Evolutionary conservation across 345 rosid species (phyloP).

Genomic region (Brassica rapa): DNA sequence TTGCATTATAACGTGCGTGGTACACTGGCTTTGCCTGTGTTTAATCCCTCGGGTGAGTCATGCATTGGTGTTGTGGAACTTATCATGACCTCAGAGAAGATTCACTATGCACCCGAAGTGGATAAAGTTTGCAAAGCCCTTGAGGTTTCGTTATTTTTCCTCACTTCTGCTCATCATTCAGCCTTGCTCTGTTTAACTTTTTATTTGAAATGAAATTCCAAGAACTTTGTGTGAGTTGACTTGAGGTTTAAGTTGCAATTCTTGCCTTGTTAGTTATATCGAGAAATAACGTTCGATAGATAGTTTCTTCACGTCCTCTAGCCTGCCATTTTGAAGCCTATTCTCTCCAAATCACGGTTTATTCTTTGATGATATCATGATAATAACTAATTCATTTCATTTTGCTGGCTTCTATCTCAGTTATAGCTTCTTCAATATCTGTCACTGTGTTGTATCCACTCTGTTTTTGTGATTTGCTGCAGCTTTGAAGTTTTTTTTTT

Average conservation of each 20-base stretch:
- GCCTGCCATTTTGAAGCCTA: background rate
- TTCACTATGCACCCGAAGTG: slow-evolving; percentile 85
- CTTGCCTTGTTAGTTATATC: background rate
- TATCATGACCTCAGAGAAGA: slow-evolving; percentile 82
- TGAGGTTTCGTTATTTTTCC: slow-evolving; percentile 64
- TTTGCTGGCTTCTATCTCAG: background rate
- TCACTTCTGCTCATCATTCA: background rate
- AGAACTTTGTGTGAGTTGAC: background rate
- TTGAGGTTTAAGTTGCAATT: background rate
- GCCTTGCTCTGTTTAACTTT: background rate
- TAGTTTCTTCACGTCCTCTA: background rate
- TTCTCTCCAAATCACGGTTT: background rate
- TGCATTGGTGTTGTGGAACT: slow-evolving; percentile 93
- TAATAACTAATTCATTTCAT: background rate
- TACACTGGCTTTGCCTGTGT: slow-evolving; percentile 86
- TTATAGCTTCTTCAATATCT: slow-evolving; percentile 2
- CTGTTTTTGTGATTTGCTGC: slow-evolving; percentile 9
- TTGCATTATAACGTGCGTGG: slow-evolving; percentile 71
- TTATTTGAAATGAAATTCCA: slow-evolving; percentile 1
- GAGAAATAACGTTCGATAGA: background rate
- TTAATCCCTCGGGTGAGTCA: slow-evolving; percentile 70
- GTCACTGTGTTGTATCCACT: background rate
- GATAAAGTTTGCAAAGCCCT: slow-evolving; percentile 98
- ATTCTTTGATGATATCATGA: background rate
- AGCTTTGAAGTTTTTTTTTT: slow-evolving; percentile 1